Base-by-base conservation (phyloP, 2,329 filamentous ascomycete species). In the Lecanosticta acicola region DNA sequence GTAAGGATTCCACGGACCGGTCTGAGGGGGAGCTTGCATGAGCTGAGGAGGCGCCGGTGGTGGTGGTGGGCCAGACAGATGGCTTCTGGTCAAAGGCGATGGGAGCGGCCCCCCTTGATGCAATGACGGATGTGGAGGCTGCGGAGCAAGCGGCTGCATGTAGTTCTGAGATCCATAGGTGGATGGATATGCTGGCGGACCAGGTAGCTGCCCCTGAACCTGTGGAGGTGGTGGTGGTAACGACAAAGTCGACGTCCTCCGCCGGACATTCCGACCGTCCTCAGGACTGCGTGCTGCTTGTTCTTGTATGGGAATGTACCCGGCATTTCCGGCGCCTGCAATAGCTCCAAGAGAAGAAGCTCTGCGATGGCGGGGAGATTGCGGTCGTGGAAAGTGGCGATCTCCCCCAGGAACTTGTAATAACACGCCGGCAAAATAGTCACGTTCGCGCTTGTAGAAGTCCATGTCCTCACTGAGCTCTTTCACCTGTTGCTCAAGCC, bases 401-500 rank as follows among this genome's bases (percentile, higher is more conserved):
- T 74, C 70, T 5, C 66, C 67, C 11, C 76, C 74, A 2, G 80
- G 76, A 3, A 79, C 78, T 51, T 79, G 76, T 39, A 75, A 67
- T 1, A 88, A 71, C 26, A 87, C 67, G n/a, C 83, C 79, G 41
- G 80, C 75, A 51, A 90, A 76, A 39, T 84, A 79, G 58, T 89
- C 83, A 40, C 86, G 75, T 57, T 93, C 86, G 7, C 73, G 72
- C 37, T 81, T 77, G 63, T 91, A 91, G 63, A 81, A 87, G 48
- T 91, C 84, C 21, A 78, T 73, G 58, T 89, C 83, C 32, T 77
- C 78, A 46, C 76, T 70, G 48, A 87, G 67, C n/a, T 87, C 81
- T 39, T 83, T 78, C 43, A 84, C 75, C 53, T 84, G 77, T 42
- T 78, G 74, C 60, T 87, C 83, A 43, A 91, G 71, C 55, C 81